Percentiles rank a stretch among this genome's conserved stretches.
Conservation (phyloP, 1,139 yeast genomes). For the Candida tunisiensis region DNA sequence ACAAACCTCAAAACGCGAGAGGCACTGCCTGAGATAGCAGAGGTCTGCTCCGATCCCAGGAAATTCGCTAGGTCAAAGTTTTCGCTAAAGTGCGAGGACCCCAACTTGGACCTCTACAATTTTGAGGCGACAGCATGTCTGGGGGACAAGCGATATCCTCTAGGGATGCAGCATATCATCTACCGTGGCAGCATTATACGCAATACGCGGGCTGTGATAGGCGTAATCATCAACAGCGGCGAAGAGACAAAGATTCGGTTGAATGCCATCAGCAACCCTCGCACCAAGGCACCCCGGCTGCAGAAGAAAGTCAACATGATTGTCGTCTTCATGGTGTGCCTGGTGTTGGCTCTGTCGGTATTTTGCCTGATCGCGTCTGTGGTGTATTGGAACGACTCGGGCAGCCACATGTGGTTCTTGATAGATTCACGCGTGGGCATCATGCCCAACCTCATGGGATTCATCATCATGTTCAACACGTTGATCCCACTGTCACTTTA, state of each 20-base stretch:
- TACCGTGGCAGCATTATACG: constrained; percentile 83
- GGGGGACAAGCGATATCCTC: constrained; percentile 29
- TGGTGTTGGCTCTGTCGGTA: constrained; percentile 58
- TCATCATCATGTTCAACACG: constrained; percentile 92
- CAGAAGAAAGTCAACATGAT: constrained; percentile 71
- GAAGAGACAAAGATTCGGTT: constrained; percentile 91
- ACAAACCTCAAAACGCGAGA: constrained; percentile 67
- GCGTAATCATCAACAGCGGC: constrained; percentile 81
- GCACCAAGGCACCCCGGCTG: constrained; percentile 85
- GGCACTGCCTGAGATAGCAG: constrained; percentile 37
- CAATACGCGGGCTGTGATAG: constrained; percentile 59
- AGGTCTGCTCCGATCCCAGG: constrained; percentile 29
- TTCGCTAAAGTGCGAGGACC: constrained; percentile 58
- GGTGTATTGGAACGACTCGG: constrained; percentile 28
- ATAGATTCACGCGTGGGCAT: constrained; percentile 61
- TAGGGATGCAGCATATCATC: constrained; percentile 65
- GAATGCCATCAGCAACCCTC: constrained; percentile 82
- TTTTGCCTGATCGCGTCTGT: constrained; percentile 75
- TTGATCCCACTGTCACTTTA: constrained; percentile 88
- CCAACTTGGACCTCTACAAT: constrained; percentile 78
- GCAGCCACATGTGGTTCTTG: constrained; percentile 50
- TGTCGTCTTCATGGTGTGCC: constrained; percentile 72
- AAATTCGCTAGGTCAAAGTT: constrained; percentile 36
- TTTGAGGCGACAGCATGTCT: constrained; percentile 58
- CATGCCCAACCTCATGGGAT: constrained; percentile 88